Base-by-base conservation (phyloP, 805 yeast genomes). In the Tetrapisispora taiwanensis region DNA sequence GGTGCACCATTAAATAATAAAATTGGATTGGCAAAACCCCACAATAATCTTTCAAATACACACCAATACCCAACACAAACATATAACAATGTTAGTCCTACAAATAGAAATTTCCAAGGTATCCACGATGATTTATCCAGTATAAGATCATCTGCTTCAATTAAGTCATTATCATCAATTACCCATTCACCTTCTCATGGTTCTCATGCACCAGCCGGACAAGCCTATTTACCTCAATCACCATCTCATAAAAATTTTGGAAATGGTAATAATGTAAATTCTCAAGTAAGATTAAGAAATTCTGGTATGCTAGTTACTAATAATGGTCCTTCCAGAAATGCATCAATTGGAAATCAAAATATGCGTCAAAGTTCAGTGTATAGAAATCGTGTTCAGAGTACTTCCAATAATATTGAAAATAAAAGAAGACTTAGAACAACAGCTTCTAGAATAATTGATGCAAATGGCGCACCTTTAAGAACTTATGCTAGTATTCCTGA, bases 401-500 rank as follows among this genome's bases (percentile, higher is more conserved):
- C 22, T 42, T 41, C 42, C 7, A 24, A 26, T 28, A 39, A 46
- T 30, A 5, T 32, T n/a, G 53, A 50, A 12, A 50, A 39, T 32
- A 53, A 51, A 41, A 47, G 55, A 39, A 77, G 72, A 42, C 63
- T 78, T 37, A 61, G 84, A 34, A 77, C 88, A 2, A 81, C 87
- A 1, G 80, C 88, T 0, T 81, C 88, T 1, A 79, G 80, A 48
- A 63, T 83, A 6, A 83, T 84, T 60, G 90, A 83, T 53, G 74
- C 77, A 12, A 81, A 77, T 52, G 88, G 86, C 1, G 76, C 81
- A 0, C 83, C 79, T 39, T 77, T 86, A 6, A 70, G 89, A 54
- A 66, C 88, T 30, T 82, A 83, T 54, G 79, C 88, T 18, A 84
- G 83, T 18, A 74, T 78, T 2, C 83, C 83, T 0, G 82, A 78